Base-by-base conservation (phyloP, 805 yeast genomes). In the Spathaspora hagerdaliae region DNA sequence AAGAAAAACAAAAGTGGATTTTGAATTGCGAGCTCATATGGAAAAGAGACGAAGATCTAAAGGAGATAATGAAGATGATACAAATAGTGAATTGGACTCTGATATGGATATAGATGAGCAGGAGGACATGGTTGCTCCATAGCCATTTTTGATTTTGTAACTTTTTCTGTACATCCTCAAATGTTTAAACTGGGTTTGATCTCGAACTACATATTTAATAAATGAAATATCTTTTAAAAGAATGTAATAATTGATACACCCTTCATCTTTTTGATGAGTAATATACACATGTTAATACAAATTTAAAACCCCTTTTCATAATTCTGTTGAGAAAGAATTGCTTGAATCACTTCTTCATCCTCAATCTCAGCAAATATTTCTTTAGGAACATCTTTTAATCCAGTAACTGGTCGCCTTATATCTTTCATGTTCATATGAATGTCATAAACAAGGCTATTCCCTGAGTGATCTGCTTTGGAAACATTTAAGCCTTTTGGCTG, bases 241-340 rank as follows among this genome's bases (percentile, higher is more conserved):
- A n/a, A n/a, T n/a, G n/a, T n/a, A n/a, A n/a, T n/a, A n/a, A n/a
- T n/a, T n/a, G n/a, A 19, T 19, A 19, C 24, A 19, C 24, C 24
- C 24, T 19, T 19, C 24, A 19, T 19, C 24, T 19, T 19, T n/a
- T 19, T 19, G 24, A 19, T 19, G 5, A 19, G 5, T 19, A 19
- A 19, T 19, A 19, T 19, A 19, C 24, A 19, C 5, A 19, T 19
- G 24, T 19, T 19, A 19, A 19, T 19, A 19, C 24, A 19, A 19
- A 29, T 9, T 29, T 29, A 29, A 2, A 29, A 11, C 3, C 32
- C 5, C 7, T 31, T 57, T 63, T 83, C 89, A 42, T 69, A 71
- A 31, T 60, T 58, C 53, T 80, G 83, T 60, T 86, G 95, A 38
- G 73, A 74, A 42, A 77, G 53, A 44, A 88, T 83, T 1, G 89